phyloP scores from a whole-genome alignment of 2,329 filamentous ascomycete species.

The Pseudogymnoascus sp. region DNA sequence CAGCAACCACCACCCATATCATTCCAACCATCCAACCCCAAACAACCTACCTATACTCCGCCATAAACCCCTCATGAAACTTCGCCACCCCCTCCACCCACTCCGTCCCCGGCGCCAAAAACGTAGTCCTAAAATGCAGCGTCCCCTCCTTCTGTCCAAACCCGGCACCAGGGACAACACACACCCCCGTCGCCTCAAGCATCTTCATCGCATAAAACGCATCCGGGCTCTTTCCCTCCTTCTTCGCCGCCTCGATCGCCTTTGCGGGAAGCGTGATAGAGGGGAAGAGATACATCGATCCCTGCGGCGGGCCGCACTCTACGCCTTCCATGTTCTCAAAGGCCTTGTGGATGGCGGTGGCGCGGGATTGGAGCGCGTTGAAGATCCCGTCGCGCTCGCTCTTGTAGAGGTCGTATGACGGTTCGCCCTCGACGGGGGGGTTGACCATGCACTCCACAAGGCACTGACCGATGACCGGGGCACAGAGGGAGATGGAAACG shows the following conservation, averaged over 20 bases:
- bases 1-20: neutral
- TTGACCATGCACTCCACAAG: constrained; percentile 97
- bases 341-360: constrained; percentile 77
- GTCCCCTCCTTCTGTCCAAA: constrained; percentile 92
- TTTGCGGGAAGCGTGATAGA: constrained; percentile 73
- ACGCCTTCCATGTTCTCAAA: constrained; percentile 96
- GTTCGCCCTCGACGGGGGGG: constrained; percentile 75
- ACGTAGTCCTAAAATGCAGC: constrained; percentile 92
- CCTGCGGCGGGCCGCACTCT: constrained; percentile 76
- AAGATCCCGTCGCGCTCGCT: constrained; percentile 80
- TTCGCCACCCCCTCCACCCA: constrained; percentile 82
- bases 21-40: neutral
- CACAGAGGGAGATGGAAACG: constrained; percentile 92
- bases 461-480: constrained; percentile 92
- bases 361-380: constrained; percentile 68
- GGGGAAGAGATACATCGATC: constrained; percentile 98
- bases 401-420: constrained; percentile 75
- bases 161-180: constrained; percentile 82
- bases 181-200: constrained; percentile 89
- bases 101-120: constrained; percentile 90
- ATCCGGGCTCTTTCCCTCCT: constrained; percentile 68
- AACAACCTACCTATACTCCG: constrained; percentile 50
- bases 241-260: constrained; percentile 65
- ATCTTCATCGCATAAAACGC: constrained; percentile 91
- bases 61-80: constrained; percentile 89